These are phyloP conservation scores for Paramecium octaurelia DNA, from an alignment of 73 alveolate species.

Conservation along the genomic window DNA sequence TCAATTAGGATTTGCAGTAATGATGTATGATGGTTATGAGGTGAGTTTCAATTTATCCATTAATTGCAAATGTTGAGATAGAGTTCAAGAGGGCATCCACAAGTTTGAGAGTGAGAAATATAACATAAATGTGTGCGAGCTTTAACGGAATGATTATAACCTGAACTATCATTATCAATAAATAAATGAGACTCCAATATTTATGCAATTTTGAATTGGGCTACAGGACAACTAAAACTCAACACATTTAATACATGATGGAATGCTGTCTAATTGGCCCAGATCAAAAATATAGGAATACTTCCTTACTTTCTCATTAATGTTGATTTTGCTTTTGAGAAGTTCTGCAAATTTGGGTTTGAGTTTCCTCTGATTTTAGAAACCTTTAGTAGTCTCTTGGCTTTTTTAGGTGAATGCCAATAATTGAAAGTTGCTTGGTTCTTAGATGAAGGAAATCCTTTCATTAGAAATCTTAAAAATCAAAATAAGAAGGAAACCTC, in stretches of 20 bases:
- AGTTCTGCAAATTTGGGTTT: background rate
- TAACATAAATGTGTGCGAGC: background rate
- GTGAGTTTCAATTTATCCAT: background rate
- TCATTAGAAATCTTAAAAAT: background rate
- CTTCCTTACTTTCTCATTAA: background rate
- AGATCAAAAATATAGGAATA: background rate
- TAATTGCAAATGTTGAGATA: background rate
- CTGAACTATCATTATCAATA: background rate
- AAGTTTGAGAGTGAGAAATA: background rate
- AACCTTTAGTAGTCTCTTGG: background rate
- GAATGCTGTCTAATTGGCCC: background rate
- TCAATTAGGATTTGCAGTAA: background rate
- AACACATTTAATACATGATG: background rate
- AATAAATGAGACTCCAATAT: background rate
- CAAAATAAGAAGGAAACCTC: background rate
- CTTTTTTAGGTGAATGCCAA: background rate
- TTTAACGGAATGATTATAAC: background rate
- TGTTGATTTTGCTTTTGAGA: background rate
- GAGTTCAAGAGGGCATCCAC: background rate
- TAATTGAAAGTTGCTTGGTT: background rate
- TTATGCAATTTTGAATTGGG: background rate
- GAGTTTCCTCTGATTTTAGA: background rate
- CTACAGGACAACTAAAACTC: background rate
- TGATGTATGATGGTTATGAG: background rate
- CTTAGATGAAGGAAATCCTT: background rate